Percentiles rank a stretch among this genome's conserved stretches.
phyloP scores from a whole-genome alignment of 768 basidiomycete genomes.

The Hygrophoropsis aurantiaca region DNA sequence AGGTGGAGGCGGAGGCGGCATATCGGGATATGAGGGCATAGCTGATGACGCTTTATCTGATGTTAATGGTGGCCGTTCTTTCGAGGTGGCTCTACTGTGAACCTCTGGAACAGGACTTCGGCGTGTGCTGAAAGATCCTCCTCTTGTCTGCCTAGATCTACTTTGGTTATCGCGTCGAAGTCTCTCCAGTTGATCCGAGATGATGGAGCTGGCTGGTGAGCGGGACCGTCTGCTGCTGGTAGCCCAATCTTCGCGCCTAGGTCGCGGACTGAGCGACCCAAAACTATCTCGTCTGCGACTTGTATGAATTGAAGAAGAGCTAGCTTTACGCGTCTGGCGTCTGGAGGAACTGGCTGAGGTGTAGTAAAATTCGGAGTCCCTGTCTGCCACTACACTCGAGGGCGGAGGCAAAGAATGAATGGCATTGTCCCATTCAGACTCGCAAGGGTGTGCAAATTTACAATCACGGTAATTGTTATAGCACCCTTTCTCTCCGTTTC shows the following conservation, averaged over 20 bases:
- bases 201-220: slow-evolving; percentile 24
- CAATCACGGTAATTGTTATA: slow-evolving; percentile 18
- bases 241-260: slow-evolving; percentile 13
- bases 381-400: slow-evolving; percentile 16
- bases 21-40: background rate
- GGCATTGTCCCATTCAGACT: slow-evolving; percentile 33
- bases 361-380: slow-evolving; percentile 22
- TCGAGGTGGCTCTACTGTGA: slow-evolving; percentile 5
- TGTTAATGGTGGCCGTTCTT: slow-evolving; percentile 2
- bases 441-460: slow-evolving; percentile 31
- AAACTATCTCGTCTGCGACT: background rate
- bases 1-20: background rate
- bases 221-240: slow-evolving; percentile 6
- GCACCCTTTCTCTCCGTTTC: slow-evolving; percentile 21
- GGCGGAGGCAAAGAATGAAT: slow-evolving; percentile 23
- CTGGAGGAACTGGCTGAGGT: background rate
- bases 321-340: slow-evolving; percentile 8
- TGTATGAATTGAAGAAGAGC: background rate
- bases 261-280: slow-evolving; percentile 12
- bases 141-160: background rate
- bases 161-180: slow-evolving; percentile 15
- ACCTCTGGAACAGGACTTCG: slow-evolving; percentile 8
- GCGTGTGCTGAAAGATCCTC: slow-evolving; percentile 1
- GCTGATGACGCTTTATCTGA: background rate
- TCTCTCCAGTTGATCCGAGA: slow-evolving; percentile 26